Conservation (phyloP, 208 protist genomes). For the Leishmania martiniquensis region DNA sequence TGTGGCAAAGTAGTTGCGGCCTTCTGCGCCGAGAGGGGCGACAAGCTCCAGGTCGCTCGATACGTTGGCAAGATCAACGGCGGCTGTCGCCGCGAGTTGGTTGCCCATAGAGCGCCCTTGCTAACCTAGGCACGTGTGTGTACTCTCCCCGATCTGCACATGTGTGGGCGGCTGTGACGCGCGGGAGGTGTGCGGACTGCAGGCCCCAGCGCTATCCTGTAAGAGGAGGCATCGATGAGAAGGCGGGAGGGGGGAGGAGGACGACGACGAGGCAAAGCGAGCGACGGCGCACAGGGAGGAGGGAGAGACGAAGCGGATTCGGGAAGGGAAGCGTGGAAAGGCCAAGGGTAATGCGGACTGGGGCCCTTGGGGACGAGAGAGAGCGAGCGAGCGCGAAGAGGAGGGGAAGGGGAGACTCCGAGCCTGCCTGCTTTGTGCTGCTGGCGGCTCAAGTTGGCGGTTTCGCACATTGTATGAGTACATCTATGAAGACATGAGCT, state of each 20-base stretch:
- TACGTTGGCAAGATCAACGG: conserved; percentile 70
- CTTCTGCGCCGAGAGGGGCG: conserved; percentile 51
- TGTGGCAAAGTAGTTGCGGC: conserved; percentile 67
- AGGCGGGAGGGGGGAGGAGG: neutral
- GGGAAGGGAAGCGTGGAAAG: neutral
- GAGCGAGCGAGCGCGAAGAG: neutral
- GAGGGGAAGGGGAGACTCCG: neutral
- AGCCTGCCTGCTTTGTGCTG: neutral
- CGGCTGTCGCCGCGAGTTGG: conserved; percentile 59
- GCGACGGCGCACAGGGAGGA: neutral
- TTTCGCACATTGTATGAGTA: no score
- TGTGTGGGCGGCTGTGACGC: neutral
- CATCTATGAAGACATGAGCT: no score
- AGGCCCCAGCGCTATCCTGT: neutral
- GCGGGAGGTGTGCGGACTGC: neutral
- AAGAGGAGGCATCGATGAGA: neutral
- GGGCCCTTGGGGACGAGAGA: neutral
- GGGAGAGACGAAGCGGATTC: neutral
- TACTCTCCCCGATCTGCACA: neutral
- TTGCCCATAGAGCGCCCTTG: conserved; percentile 58
- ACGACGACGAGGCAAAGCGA: neutral
- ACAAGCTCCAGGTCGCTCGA: conserved; percentile 53
- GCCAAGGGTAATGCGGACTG: neutral
- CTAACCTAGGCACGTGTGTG: neutral
- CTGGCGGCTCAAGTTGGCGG: no score